Conservation (phyloP, 768 basidiomycete species). For the Scleroderma citrinum region DNA sequence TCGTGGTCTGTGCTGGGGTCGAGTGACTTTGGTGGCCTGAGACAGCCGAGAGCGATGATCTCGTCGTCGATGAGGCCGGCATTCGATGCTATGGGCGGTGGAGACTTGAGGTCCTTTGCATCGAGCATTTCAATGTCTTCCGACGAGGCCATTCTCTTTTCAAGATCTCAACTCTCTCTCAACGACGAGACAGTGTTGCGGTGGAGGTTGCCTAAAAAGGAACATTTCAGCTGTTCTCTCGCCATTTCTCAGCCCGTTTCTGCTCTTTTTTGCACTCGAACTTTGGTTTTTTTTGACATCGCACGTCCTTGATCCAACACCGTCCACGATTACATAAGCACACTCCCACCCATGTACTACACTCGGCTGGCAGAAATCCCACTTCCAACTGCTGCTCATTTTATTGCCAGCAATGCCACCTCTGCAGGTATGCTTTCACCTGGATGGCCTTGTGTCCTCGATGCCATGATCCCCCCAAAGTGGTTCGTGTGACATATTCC, state of each 20-base stretch:
- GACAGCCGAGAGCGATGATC: no score
- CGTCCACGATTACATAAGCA: background rate
- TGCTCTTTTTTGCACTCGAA: constrained; percentile 19
- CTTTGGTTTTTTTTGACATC: constrained; percentile 20
- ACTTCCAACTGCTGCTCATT: constrained; percentile 31
- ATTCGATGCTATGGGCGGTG: no score
- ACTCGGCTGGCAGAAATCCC: constrained; percentile 37
- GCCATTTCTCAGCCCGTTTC: constrained; percentile 24
- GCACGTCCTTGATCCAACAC: background rate
- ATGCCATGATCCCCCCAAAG: constrained; percentile 19
- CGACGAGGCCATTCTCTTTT: background rate
- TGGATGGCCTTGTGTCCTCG: background rate
- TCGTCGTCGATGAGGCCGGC: constrained; percentile 1
- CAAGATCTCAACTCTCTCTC: no score
- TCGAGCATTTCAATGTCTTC: constrained; percentile 28
- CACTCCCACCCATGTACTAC: constrained; percentile 16
- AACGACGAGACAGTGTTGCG: constrained; percentile 24
- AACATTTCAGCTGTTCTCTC: constrained; percentile 27
- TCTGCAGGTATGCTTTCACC: constrained; percentile 10
- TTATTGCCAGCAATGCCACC: constrained; percentile 14
- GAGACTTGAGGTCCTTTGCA: constrained; percentile 6
- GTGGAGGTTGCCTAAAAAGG: constrained; percentile 32
- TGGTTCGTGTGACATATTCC: constrained; percentile 40
- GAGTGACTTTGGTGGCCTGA: no score
- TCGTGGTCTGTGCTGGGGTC: constrained; percentile 10